Conservation (phyloP, 495 filamentous ascomycete genomes). For the Penicillium nucicola region DNA sequence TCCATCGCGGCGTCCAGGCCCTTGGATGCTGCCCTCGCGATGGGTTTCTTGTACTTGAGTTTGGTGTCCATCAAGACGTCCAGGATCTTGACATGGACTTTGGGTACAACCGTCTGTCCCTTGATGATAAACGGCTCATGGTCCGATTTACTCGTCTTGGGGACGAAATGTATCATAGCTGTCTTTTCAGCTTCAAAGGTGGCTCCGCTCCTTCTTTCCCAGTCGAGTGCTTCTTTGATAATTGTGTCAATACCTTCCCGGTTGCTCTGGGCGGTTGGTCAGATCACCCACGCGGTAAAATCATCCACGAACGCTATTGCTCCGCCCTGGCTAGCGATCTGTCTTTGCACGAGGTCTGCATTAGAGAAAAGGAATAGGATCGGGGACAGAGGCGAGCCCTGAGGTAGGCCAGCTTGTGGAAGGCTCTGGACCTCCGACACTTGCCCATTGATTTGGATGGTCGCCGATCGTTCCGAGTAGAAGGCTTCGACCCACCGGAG, state of each 20-base stretch:
- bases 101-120: constrained; percentile 20
- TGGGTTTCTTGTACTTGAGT: constrained; percentile 8
- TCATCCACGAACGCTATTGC: constrained; percentile 17
- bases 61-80: constrained; percentile 19
- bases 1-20: constrained; percentile 29
- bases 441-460: neutral
- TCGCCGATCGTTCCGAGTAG: constrained; percentile 12
- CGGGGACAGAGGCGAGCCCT: constrained; percentile 33
- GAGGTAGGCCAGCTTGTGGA: constrained; percentile 17
- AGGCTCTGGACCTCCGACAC: constrained; percentile 10
- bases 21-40: constrained; percentile 24
- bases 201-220: constrained; percentile 20
- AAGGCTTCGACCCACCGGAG: constrained; percentile 24
- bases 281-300: neutral
- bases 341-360: constrained; percentile 21
- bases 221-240: constrained; percentile 22
- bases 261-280: constrained; percentile 12
- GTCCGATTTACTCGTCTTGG: constrained; percentile 19
- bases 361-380: constrained; percentile 33
- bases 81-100: constrained; percentile 22
- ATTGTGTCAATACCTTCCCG: constrained; percentile 18
- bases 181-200: constrained; percentile 28
- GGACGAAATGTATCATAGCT: constrained; percentile 23
- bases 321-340: constrained; percentile 11
- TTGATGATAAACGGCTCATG: constrained; percentile 23